phyloP scores from a whole-genome alignment of 495 filamentous ascomycete genomes.

The Corynascus novoguineensis region DNA sequence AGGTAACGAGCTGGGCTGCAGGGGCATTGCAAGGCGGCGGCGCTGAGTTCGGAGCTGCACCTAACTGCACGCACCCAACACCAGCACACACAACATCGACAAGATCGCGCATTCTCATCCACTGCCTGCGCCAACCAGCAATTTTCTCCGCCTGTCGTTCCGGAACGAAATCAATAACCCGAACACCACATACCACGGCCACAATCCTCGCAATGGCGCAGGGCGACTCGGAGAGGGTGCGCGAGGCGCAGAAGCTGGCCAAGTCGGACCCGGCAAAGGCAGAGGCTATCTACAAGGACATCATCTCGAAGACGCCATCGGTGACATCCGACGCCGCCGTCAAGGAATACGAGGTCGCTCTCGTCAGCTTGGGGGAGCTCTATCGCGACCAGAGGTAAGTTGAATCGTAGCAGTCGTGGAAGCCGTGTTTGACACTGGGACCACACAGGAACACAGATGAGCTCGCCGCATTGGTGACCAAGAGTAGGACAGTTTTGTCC shows the following conservation, averaged over 20 bases:
- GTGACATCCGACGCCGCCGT: constrained; percentile 74
- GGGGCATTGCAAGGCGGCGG: constrained; percentile 11
- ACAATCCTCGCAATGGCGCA: constrained; percentile 36
- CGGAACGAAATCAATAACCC: not conserved
- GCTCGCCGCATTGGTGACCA: constrained; percentile 84
- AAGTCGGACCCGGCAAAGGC: constrained; percentile 76
- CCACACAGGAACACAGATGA: constrained; percentile 69
- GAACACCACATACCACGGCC: not conserved
- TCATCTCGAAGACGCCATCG: constrained; percentile 77
- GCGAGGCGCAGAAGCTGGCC: constrained; percentile 74
- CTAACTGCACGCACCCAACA: constrained; percentile 12
- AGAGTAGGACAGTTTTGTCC: constrained; percentile 83
- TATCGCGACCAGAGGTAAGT: constrained; percentile 78
- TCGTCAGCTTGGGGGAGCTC: constrained; percentile 82
- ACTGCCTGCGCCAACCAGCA: not conserved
- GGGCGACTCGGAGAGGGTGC: constrained; percentile 44
- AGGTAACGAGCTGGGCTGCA: no score
- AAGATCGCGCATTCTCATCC: not conserved
- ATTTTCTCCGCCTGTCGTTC: not conserved
- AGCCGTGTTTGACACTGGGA: constrained; percentile 16
- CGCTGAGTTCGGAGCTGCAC: constrained; percentile 21
- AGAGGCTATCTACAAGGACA: constrained; percentile 76
- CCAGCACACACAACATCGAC: constrained; percentile 7
- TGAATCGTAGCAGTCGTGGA: constrained; percentile 43
- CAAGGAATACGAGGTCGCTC: constrained; percentile 77